A percentile compares a stretch with the other conserved stretches of the same genome.
phyloP scores from a whole-genome alignment of 2,329 filamentous ascomycete genomes.

The Colletotrichum caudatum region DNA sequence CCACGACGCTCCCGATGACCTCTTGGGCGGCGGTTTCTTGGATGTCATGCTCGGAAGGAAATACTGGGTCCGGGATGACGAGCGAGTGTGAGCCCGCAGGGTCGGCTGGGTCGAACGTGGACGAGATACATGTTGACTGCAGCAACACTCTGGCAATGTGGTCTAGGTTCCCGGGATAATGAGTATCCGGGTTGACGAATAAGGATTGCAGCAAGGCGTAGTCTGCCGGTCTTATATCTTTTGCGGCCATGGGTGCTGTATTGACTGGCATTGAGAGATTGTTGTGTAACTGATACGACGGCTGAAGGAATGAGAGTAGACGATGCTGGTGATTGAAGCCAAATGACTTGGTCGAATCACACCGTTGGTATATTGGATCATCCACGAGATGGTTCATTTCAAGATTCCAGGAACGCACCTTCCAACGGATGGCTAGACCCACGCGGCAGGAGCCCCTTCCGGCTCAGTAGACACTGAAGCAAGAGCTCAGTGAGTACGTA shows the following conservation, averaged over 20 bases:
- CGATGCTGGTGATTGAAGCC: too few species aligned
- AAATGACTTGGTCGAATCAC: neutral
- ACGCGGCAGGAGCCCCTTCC: neutral
- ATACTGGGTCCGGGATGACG: neutral
- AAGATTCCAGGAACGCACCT: neutral
- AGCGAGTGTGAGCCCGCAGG: neutral
- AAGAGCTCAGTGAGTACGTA: neutral
- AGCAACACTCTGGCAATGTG: neutral
- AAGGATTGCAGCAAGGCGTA: slow-evolving; percentile 7
- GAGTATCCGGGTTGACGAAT: neutral
- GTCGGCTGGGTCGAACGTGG: neutral
- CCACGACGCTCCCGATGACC: neutral
- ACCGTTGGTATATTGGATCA: neutral
- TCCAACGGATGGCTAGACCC: neutral
- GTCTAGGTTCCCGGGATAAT: neutral
- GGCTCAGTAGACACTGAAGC: neutral
- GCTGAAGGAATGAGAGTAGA: too few species aligned
- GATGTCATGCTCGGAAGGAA: neutral
- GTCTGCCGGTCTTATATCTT: slow-evolving; percentile 1
- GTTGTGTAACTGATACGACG: too few species aligned
- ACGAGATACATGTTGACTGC: neutral
- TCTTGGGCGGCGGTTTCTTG: neutral
- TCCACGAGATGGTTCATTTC: too few species aligned
- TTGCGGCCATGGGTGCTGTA: neutral
- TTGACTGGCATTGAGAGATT: too few species aligned